A percentile compares a stretch with the other conserved stretches of the same genome.
Conservation (phyloP, 208 protist genomes). For the Trypanosoma congolense region DNA sequence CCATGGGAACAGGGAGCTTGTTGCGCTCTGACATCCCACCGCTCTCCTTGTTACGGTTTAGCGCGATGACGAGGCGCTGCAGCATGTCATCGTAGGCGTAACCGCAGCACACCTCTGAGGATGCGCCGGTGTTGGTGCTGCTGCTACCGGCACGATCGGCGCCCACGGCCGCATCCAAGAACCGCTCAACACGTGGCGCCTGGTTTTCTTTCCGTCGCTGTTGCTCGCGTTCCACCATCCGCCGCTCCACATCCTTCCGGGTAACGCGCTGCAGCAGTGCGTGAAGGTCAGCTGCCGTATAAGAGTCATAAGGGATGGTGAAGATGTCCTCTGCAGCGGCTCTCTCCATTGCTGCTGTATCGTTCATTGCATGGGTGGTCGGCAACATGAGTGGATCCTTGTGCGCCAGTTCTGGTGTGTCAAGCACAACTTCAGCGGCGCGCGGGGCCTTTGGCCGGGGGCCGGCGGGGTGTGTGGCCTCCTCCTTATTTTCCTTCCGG, state of each 20-base stretch:
- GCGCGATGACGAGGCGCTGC: slow-evolving; percentile 49
- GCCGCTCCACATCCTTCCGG: slow-evolving; percentile 42
- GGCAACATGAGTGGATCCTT: neutral
- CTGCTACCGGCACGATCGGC: slow-evolving; percentile 1
- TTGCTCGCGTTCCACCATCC: slow-evolving; percentile 45
- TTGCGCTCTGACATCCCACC: slow-evolving; percentile 66
- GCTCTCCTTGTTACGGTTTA: slow-evolving; percentile 69
- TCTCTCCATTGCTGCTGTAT: neutral
- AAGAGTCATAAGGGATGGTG: slow-evolving; percentile 47
- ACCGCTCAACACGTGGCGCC: slow-evolving; percentile 36
- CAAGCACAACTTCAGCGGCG: neutral
- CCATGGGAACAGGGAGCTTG: slow-evolving; percentile 68
- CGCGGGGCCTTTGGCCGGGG: neutral
- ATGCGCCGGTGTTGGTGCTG: slow-evolving; percentile 9
- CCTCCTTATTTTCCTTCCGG: too few relatives aligned
- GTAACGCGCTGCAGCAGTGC: slow-evolving; percentile 33
- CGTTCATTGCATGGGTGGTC: too few relatives aligned
- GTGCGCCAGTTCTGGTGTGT: neutral
- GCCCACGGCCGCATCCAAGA: slow-evolving; percentile 30
- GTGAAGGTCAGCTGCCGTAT: slow-evolving; percentile 51
- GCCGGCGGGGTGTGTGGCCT: too few relatives aligned
- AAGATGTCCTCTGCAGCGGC: slow-evolving; percentile 31
- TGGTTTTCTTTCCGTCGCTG: slow-evolving; percentile 27
- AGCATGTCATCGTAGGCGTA: slow-evolving; percentile 79
- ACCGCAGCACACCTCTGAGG: slow-evolving; percentile 24